Percentiles rank a stretch among this genome's conserved stretches.
These are phyloP conservation scores for Pythium apleroticum DNA, from an alignment of 352 stramenopile species.

Conservation along the genomic window DNA sequence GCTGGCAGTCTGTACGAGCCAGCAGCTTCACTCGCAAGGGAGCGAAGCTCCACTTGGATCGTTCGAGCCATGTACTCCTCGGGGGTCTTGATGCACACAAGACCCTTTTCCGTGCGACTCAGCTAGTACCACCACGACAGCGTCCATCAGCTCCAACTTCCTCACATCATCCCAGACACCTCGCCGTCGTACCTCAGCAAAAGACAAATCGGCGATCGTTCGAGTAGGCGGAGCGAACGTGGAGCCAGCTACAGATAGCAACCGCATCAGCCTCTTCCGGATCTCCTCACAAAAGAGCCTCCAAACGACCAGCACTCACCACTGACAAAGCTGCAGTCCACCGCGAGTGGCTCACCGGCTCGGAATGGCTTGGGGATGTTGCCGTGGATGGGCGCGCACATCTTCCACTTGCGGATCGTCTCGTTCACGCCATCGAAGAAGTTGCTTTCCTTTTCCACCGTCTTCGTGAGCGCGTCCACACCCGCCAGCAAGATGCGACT, in stretches of 20 bases:
- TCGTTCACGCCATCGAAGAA: slow-evolving; percentile 83
- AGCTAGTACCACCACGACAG: slow-evolving; percentile 36
- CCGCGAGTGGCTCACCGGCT: slow-evolving; percentile 72
- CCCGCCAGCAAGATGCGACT: slow-evolving; percentile 72
- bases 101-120: slow-evolving; percentile 75
- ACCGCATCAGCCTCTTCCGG: not conserved
- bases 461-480: slow-evolving; percentile 65
- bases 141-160: slow-evolving; percentile 8
- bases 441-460: slow-evolving; percentile 77
- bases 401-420: slow-evolving; percentile 85
- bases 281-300: not conserved
- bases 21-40: slow-evolving; percentile 4
- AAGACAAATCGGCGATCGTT: slow-evolving; percentile 77
- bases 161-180: too few relatives aligned
- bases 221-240: slow-evolving; percentile 68
- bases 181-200: slow-evolving; percentile 64
- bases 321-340: slow-evolving; percentile 85
- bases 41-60: slow-evolving; percentile 53
- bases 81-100: slow-evolving; percentile 73
- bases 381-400: slow-evolving; percentile 83
- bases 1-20: slow-evolving; percentile 22
- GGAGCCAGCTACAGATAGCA: slow-evolving; percentile 55
- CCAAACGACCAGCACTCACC: slow-evolving; percentile 33
- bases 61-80: slow-evolving; percentile 79
- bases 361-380: slow-evolving; percentile 88